These are phyloP conservation scores for Brassica incana DNA, from an alignment of 345 rosid genomes.

Conservation along the genomic window DNA sequence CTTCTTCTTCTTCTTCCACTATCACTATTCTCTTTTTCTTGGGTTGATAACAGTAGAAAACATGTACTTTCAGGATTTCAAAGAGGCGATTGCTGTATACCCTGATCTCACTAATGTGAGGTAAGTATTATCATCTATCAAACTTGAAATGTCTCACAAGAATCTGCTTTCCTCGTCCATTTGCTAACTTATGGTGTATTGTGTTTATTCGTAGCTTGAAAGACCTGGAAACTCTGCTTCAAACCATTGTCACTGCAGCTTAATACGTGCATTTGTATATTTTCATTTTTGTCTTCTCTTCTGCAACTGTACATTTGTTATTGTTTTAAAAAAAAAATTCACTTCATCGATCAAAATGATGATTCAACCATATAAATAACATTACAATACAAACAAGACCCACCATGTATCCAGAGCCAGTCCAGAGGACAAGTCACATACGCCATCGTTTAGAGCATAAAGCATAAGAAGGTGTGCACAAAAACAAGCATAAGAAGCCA, in stretches of 20 bases:
- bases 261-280: constrained; percentile 9
- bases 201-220: constrained; percentile 16
- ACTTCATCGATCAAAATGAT: background rate
- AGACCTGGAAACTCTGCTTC: constrained; percentile 37
- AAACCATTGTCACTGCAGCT: constrained; percentile 25
- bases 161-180: background rate
- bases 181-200: background rate
- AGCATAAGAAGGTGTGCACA: no score
- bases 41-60: background rate
- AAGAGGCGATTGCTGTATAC: constrained; percentile 68
- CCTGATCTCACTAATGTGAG: constrained; percentile 77
- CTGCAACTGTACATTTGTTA: constrained; percentile 11
- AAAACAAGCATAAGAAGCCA: no score
- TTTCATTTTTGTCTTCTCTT: background rate
- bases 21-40: background rate
- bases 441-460: no score
- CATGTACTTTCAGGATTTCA: constrained; percentile 62
- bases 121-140: constrained; percentile 39
- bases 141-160: background rate
- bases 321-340: background rate
- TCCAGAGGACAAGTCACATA: no score
- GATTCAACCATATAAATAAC: constrained; percentile 14
- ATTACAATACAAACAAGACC: constrained; percentile 32
- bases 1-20: background rate
- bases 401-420: constrained; percentile 18